Percentiles rank a stretch among this genome's conserved stretches.
These are phyloP conservation scores for Hordeum pubiflorum DNA, from an alignment of 202 grass and related monocot species.

Conservation along the genomic window DNA sequence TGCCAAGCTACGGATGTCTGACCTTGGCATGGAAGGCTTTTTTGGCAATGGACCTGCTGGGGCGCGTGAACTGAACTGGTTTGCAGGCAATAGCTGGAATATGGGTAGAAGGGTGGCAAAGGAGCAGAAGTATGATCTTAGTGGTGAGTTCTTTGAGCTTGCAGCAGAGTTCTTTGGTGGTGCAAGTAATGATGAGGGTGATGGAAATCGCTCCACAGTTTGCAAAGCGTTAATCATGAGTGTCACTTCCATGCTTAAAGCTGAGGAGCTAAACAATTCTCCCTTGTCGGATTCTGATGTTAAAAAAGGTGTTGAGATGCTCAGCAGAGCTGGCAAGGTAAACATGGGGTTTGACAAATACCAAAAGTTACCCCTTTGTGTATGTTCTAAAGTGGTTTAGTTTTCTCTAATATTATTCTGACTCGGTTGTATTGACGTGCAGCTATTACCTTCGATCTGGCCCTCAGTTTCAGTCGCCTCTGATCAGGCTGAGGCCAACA, in stretches of 20 bases:
- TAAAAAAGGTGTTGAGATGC: conserved; percentile 79
- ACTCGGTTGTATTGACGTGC: conserved; percentile 27
- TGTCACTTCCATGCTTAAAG: conserved; percentile 50
- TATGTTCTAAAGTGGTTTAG: conserved; percentile 11
- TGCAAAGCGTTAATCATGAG: conserved; percentile 75
- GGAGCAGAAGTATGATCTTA: conserved; percentile 48
- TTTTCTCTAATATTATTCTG: conserved; percentile 17
- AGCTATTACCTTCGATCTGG: conserved; percentile 43
- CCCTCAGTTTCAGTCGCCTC: conserved; percentile 26
- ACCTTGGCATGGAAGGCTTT: conserved; percentile 57
- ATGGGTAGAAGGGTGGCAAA: conserved; percentile 50
- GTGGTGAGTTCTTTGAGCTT: conserved; percentile 72
- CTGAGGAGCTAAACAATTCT: conserved; percentile 51
- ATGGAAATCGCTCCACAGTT: conserved; percentile 37
- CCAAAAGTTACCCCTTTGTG: conserved; percentile 14
- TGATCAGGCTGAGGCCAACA: conserved; percentile 38
- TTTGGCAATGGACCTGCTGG: conserved; percentile 62
- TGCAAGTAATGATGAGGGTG: conserved; percentile 28
- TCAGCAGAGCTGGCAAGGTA: conserved; percentile 89
- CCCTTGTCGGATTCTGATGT: conserved; percentile 54
- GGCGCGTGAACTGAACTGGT: conserved; percentile 66
- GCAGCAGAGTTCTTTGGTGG: conserved; percentile 53
- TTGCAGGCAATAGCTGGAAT: conserved; percentile 64
- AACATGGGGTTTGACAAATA: conserved; percentile 25
- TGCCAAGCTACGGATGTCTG: conserved; percentile 53